phyloP scores from a whole-genome alignment of 1,139 yeast species.

The Oligophagozyma castellii region DNA sequence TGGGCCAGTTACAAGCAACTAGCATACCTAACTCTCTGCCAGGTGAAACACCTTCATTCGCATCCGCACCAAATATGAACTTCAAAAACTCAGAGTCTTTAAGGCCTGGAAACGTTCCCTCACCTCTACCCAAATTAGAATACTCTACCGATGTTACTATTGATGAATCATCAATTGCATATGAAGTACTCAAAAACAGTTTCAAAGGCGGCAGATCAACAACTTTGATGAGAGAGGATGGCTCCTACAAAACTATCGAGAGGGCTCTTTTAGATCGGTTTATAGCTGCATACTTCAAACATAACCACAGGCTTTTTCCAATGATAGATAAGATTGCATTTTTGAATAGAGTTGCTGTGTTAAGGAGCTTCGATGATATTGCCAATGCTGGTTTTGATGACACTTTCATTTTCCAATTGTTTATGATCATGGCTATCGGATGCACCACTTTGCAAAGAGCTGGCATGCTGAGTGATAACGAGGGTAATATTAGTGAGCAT shows the following conservation, averaged over 20 bases:
- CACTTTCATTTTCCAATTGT: constrained; percentile 29
- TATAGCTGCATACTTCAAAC: constrained; percentile 31
- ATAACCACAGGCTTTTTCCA: constrained; percentile 33
- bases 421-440: constrained; percentile 37
- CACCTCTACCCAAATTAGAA: too few relatives aligned
- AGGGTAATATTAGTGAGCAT: constrained; percentile 25
- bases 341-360: constrained; percentile 22
- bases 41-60: too few relatives aligned
- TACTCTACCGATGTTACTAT: constrained; percentile 18
- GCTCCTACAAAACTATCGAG: constrained; percentile 13
- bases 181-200: constrained; percentile 16
- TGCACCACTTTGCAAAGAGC: constrained; percentile 33
- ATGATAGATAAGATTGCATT: constrained; percentile 30
- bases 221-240: constrained; percentile 13
- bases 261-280: constrained; percentile 21
- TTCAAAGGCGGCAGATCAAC: constrained; percentile 20
- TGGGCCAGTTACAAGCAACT: too few relatives aligned
- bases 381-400: constrained; percentile 3
- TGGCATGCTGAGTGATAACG: constrained; percentile 25
- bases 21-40: too few relatives aligned
- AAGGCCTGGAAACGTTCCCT: too few relatives aligned
- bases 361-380: constrained; percentile 21
- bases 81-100: too few relatives aligned
- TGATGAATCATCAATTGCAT: constrained; percentile 18
- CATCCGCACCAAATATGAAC: too few relatives aligned